These are phyloP conservation scores for Taxawa tesnikishii DNA, from an alignment of 2,329 filamentous ascomycete genomes.

Conservation along the genomic window DNA sequence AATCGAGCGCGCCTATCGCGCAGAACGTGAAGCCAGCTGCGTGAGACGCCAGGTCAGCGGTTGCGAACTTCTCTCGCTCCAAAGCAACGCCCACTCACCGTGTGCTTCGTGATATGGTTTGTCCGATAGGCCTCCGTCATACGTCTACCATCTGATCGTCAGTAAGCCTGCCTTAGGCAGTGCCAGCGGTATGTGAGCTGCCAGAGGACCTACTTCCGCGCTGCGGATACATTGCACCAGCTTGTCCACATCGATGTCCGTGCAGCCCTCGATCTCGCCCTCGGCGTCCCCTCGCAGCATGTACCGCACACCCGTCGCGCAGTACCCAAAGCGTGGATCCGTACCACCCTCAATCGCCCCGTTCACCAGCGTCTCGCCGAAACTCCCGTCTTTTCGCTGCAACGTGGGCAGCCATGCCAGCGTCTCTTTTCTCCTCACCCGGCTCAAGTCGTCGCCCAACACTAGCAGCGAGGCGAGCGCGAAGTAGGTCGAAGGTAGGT, in stretches of 20 bases:
- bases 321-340: constrained; percentile 82
- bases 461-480: constrained; percentile 63
- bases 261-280: constrained; percentile 41
- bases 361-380: constrained; percentile 65
- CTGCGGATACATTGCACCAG: constrained; percentile 59
- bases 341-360: constrained; percentile 59
- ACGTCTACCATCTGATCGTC: constrained; percentile 41
- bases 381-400: constrained; percentile 78
- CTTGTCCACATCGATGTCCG: constrained; percentile 62
- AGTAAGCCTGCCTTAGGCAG: background rate
- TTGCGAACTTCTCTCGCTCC: background rate
- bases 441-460: constrained; percentile 46
- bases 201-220: constrained; percentile 32
- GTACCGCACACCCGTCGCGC: constrained; percentile 70
- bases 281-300: constrained; percentile 56
- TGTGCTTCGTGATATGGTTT: constrained; percentile 72
- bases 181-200: constrained; percentile 21
- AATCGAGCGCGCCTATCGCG: constrained; percentile 62
- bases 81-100: constrained; percentile 36
- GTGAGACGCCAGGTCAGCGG: background rate
- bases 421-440: constrained; percentile 55
- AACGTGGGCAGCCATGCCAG: constrained; percentile 62
- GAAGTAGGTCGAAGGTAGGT: constrained; percentile 81
- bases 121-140: constrained; percentile 76
- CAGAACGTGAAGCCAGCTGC: constrained; percentile 84